phyloP scores from a whole-genome alignment of 176 grass and related monocot genomes.

The Coix lacrymajobi region DNA sequence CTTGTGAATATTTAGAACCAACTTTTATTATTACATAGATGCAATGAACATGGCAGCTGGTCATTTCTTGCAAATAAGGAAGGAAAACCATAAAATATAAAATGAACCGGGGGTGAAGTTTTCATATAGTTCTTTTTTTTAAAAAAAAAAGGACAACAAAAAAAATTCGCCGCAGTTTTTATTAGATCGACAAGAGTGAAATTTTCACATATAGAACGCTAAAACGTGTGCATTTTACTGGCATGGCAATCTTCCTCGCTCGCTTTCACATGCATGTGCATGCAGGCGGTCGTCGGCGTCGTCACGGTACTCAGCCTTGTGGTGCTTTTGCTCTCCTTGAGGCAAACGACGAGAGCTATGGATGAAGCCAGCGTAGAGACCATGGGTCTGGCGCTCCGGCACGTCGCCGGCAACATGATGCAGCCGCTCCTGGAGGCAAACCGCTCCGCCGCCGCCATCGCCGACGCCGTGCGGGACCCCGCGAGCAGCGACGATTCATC shows the following conservation, averaged over 20 bases:
- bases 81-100: background rate
- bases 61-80: background rate
- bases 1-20: background rate
- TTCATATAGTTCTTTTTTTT: background rate
- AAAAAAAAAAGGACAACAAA: no score
- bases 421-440: conserved; percentile 4
- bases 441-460: background rate
- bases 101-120: background rate
- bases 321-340: background rate
- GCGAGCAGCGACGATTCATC: background rate
- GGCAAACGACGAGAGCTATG: background rate
- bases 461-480: background rate
- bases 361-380: background rate
- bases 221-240: background rate
- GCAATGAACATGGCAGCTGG: background rate
- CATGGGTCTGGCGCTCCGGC: background rate
- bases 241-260: background rate
- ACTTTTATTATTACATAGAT: background rate
- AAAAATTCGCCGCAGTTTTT: background rate
- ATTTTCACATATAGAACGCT: background rate
- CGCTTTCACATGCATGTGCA: background rate
- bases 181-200: background rate
- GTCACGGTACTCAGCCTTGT: background rate
- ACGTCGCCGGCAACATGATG: conserved; percentile 16
- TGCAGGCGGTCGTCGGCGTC: background rate